Evolutionary conservation across 352 stramenopile genomes (phyloP).

Genomic region (Phytophthora fragariae): DNA sequence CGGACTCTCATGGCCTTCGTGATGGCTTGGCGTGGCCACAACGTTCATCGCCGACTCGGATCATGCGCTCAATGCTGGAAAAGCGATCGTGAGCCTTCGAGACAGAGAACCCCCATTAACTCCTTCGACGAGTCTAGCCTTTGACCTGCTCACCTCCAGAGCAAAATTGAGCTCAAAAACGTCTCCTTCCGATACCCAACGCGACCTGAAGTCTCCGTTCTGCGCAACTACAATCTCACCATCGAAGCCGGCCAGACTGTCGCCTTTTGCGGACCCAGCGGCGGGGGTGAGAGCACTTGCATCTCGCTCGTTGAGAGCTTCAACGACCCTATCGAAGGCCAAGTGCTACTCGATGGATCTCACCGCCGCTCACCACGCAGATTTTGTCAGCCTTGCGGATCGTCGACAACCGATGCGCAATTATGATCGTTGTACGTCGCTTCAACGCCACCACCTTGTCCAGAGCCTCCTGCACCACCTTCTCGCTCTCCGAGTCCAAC

Average conservation of each 20-base stretch:
- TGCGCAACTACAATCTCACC: conserved; percentile 85
- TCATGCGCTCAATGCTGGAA: conserved; percentile 69
- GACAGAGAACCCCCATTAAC: conserved; percentile 47
- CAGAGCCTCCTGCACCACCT: conserved; percentile 82
- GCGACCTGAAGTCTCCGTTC: conserved; percentile 63
- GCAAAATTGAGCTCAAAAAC: conserved; percentile 59
- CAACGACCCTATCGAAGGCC: conserved; percentile 62
- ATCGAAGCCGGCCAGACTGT: conserved; percentile 73
- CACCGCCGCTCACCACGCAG: conserved; percentile 92
- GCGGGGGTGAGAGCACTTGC: conserved; percentile 58
- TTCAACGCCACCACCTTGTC: conserved; percentile 66
- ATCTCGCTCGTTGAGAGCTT: conserved; percentile 60
- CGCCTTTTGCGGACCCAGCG: conserved; percentile 58
- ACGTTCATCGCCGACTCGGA: conserved; percentile 56
- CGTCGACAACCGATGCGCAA: conserved; percentile 94
- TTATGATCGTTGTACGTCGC: conserved; percentile 90
- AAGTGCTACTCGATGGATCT: conserved; percentile 86
- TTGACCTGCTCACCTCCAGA: neutral
- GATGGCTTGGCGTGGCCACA: conserved; percentile 45
- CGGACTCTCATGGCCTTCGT: conserved; percentile 63
- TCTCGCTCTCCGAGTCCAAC: conserved; percentile 84
- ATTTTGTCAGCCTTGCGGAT: conserved; percentile 96
- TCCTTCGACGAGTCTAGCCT: conserved; percentile 40
- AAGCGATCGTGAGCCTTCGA: conserved; percentile 41
- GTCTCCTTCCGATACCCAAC: conserved; percentile 81